These are phyloP conservation scores for Bombardia bombarda DNA, from an alignment of 495 filamentous ascomycete genomes.

Conservation along the genomic window DNA sequence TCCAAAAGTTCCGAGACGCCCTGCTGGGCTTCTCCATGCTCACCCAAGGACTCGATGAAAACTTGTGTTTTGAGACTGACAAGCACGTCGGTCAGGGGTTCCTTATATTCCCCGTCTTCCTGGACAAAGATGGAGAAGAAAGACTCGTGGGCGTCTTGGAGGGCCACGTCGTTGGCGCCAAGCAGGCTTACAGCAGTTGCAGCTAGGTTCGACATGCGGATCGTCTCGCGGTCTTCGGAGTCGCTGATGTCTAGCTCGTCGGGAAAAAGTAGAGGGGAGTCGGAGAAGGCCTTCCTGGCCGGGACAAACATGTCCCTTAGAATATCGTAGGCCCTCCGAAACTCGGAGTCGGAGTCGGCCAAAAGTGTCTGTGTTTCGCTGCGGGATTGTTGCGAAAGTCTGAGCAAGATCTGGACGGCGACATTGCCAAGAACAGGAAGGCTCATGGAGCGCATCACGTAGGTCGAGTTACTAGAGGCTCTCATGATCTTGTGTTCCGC, in stretches of 20 bases:
- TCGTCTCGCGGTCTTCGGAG: slow-evolving; percentile 59
- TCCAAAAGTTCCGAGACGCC: slow-evolving; percentile 59
- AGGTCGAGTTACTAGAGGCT: slow-evolving; percentile 20
- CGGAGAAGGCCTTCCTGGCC: slow-evolving; percentile 71
- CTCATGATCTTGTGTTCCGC: slow-evolving; percentile 21
- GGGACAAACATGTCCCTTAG: slow-evolving; percentile 75
- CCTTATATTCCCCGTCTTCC: slow-evolving; percentile 44
- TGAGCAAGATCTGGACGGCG: slow-evolving; percentile 37
- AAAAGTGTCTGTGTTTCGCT: slow-evolving; percentile 66
- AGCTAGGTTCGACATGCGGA: slow-evolving; percentile 81
- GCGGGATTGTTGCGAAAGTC: slow-evolving; percentile 34
- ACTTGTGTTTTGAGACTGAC: slow-evolving; percentile 82
- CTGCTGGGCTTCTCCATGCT: slow-evolving; percentile 48
- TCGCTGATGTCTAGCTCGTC: slow-evolving; percentile 65
- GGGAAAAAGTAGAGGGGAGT: slow-evolving; percentile 60
- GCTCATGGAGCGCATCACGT: slow-evolving; percentile 28
- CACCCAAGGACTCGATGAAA: slow-evolving; percentile 61
- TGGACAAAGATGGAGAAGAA: slow-evolving; percentile 82
- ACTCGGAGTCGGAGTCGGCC: slow-evolving; percentile 54
- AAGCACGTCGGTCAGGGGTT: slow-evolving; percentile 64
- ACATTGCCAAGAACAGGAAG: slow-evolving; percentile 36
- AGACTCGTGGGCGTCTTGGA: slow-evolving; percentile 74
- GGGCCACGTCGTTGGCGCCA: slow-evolving; percentile 72
- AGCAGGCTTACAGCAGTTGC: slow-evolving; percentile 79
- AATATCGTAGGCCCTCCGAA: slow-evolving; percentile 70